A percentile compares a stretch with the other conserved stretches of the same genome.
Conservation (phyloP, 2,329 filamentous ascomycete species). For the Claviceps arundinis region DNA sequence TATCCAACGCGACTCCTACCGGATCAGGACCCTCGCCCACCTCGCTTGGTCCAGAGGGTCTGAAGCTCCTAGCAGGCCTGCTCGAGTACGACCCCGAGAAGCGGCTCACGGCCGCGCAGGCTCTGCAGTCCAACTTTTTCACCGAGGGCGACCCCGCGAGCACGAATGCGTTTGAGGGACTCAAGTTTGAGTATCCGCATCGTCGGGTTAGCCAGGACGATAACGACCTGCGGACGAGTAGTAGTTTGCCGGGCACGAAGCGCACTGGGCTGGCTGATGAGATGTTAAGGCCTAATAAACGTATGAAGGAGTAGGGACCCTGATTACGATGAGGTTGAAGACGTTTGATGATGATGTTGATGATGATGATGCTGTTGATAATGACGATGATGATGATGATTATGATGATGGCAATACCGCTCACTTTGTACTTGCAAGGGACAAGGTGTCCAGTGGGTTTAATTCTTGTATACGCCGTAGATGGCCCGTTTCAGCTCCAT, state of each 20-base stretch:
- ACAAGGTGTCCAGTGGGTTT: too few relatives aligned
- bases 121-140: slow-evolving; percentile 87
- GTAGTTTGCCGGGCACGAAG: slow-evolving; percentile 84
- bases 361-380: neutral
- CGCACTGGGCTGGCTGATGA: slow-evolving; percentile 78
- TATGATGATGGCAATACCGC: too few relatives aligned
- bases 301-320: slow-evolving; percentile 40
- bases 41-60: slow-evolving; percentile 61
- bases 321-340: too few relatives aligned
- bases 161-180: slow-evolving; percentile 80
- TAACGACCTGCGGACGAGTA: slow-evolving; percentile 86
- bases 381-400: too few relatives aligned
- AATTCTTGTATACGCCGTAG: too few relatives aligned
- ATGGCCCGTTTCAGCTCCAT: too few relatives aligned
- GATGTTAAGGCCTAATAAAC: slow-evolving; percentile 49
- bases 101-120: slow-evolving; percentile 74
- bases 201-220: slow-evolving; percentile 86
- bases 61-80: slow-evolving; percentile 66
- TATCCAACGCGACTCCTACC: slow-evolving; percentile 39
- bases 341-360: neutral
- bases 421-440: too few relatives aligned
- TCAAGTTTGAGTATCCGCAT: slow-evolving; percentile 79
- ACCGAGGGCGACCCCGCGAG: slow-evolving; percentile 57
- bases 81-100: slow-evolving; percentile 89
- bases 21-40: slow-evolving; percentile 27